Conservation (phyloP, 257 asterid species). For the Nicotiana otophora region DNA sequence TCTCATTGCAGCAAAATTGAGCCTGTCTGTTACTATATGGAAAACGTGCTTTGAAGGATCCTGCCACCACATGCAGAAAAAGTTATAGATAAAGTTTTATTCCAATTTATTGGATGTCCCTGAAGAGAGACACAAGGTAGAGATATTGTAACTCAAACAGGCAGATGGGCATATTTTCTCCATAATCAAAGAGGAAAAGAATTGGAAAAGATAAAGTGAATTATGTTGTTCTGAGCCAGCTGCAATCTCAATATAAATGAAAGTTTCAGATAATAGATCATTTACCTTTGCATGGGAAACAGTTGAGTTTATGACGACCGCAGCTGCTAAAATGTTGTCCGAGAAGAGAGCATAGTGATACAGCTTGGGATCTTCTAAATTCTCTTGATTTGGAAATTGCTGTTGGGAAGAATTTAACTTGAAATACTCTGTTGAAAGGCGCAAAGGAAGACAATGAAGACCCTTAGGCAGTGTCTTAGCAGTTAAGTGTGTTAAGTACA, state of each 20-base stretch:
- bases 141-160: background rate
- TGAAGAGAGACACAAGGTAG: background rate
- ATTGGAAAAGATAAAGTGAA: background rate
- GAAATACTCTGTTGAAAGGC: constrained; percentile 58
- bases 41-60: constrained; percentile 71
- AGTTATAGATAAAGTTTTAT: constrained; percentile 1
- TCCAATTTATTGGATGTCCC: background rate
- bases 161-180: background rate
- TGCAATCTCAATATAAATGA: background rate
- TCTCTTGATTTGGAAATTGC: constrained; percentile 52
- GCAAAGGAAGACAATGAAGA: constrained; percentile 67
- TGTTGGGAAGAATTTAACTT: constrained; percentile 52
- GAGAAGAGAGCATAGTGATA: constrained; percentile 92
- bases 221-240: background rate
- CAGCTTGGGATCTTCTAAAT: constrained; percentile 54
- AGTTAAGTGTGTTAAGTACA: constrained; percentile 56
- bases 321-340: constrained; percentile 83
- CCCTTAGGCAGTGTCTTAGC: constrained; percentile 68
- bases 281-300: constrained; percentile 67
- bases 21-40: constrained; percentile 87
- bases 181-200: background rate
- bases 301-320: constrained; percentile 86
- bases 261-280: background rate
- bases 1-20: constrained; percentile 85
- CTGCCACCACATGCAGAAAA: constrained; percentile 31